Evolutionary conservation across 768 basidiomycete genomes (phyloP), one percentile per base, ranked within the genome.

Genomic region (Pulveroboletus sp.): DNA sequence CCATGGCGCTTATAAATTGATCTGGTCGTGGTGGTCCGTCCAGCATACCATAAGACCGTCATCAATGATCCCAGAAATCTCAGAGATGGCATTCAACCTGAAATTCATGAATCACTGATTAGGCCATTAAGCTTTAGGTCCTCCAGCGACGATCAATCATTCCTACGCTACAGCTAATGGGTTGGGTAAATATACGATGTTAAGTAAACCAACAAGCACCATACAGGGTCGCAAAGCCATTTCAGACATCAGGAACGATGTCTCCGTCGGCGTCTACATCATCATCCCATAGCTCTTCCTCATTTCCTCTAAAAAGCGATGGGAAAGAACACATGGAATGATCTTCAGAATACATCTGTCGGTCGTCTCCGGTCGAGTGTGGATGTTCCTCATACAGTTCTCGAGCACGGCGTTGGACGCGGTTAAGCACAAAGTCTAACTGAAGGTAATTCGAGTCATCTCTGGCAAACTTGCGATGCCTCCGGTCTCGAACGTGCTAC

Each of bases 391-490:
- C 33, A 58, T 53, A 33, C 10, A 66, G 54, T 36, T 55, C 44
- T 40, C 42, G 60, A 45, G 75, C 69, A 39, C 70, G 72, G n/a
- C 81, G 76, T 32, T 62, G 64, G 29, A 94, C 80, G 8, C 82
- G 79, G 21, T 69, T 67, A 19, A 98, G 77, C 23, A 94, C 77
- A 32, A 67, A 72, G 67, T 98, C 95, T 24, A 98, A 77, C 46
- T 83, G 79, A 24, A 72, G 59, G 63, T 93, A 98, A 67, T 97
- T 92, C 19, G 75, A 73, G 48, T 82, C 76, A 58, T 93, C 81
- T 14, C 68, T 68, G 0, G 95, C 93, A 66, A 90, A 97, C 52
- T 84, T 87, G 45, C 82, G 79, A 66, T 98, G 95, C 59, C 76
- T 88, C 40, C 78, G 79, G 14, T 82, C 74, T 40, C 68, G 67